Percentiles rank a stretch among this genome's conserved stretches.
Conservation (phyloP, 2,329 filamentous ascomycete species). For the Pyrenophora teres region DNA sequence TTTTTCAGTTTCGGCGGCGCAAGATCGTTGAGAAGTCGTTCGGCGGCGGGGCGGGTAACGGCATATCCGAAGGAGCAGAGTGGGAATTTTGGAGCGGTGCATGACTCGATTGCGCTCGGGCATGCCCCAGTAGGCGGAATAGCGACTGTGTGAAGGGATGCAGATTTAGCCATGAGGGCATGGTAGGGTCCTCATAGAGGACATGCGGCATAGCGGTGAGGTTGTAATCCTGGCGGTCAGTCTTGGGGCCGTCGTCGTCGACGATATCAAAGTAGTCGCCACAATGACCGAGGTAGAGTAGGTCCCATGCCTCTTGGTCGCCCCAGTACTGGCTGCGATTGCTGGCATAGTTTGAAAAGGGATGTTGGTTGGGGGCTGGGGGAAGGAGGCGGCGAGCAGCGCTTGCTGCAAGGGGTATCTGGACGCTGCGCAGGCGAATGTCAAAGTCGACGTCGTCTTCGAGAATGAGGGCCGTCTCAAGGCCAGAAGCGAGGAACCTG, state of each 20-base stretch:
- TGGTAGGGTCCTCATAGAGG: constrained; percentile 44
- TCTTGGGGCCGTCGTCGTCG: constrained; percentile 36
- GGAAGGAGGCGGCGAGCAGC: constrained; percentile 48
- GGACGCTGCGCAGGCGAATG: constrained; percentile 50
- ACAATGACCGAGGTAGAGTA: constrained; percentile 53
- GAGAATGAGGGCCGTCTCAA: constrained; percentile 51
- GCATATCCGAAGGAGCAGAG: constrained; percentile 54
- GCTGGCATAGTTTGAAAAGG: constrained; percentile 20
- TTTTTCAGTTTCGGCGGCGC: constrained; percentile 39
- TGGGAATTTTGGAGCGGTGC: constrained; percentile 50
- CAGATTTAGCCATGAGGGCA: constrained; percentile 44
- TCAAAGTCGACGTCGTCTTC: constrained; percentile 56
- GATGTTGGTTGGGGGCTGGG: constrained; percentile 27
- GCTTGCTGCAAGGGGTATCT: constrained; percentile 49
- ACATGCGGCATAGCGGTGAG: constrained; percentile 41
- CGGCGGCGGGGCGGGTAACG: constrained; percentile 47
- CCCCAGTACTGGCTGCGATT: constrained; percentile 49
- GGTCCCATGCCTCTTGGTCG: constrained; percentile 47
- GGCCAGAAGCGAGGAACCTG: constrained; percentile 51
- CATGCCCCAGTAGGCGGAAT: constrained; percentile 44
- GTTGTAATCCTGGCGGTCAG: constrained; percentile 32
- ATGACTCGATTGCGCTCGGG: constrained; percentile 46
- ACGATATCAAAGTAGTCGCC: constrained; percentile 49
- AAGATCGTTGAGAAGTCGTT: constrained; percentile 47
- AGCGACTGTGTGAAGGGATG: constrained; percentile 49